Evolutionary conservation across 306 rosid species (phyloP).

Genomic region (Spatholobus suberectus): DNA sequence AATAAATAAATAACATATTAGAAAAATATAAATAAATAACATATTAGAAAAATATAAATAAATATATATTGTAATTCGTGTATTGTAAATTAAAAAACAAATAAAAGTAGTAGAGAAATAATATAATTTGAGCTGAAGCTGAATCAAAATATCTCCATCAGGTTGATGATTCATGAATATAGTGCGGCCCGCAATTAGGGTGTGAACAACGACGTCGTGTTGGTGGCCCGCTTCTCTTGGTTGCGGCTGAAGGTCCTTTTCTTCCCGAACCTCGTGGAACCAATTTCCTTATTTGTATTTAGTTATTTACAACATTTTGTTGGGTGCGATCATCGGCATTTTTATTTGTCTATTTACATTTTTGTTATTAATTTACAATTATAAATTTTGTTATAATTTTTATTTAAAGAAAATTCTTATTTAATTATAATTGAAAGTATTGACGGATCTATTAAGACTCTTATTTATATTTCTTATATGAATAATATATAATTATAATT

Average conservation of each 20-base stretch:
- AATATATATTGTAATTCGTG: no score
- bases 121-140: no score
- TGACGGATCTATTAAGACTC: background rate
- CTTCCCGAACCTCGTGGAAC: background rate
- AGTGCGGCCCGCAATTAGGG: background rate
- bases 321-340: background rate
- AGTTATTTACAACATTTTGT: background rate
- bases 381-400: background rate
- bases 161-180: background rate
- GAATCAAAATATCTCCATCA: no score
- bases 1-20: no score
- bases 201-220: background rate
- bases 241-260: background rate
- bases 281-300: constrained; percentile 3
- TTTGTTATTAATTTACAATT: background rate
- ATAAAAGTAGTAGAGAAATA: background rate
- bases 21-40: no score
- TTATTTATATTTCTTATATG: no score
- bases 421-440: background rate
- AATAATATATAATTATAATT: no score
- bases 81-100: background rate
- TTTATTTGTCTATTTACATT: background rate
- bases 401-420: background rate
- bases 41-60: no score
- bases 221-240: background rate